A percentile compares a stretch with the other conserved stretches of the same genome.
These are phyloP conservation scores for Chaetomiaceae sp. DNA, from an alignment of 2,329 filamentous ascomycete genomes.

Conservation along the genomic window DNA sequence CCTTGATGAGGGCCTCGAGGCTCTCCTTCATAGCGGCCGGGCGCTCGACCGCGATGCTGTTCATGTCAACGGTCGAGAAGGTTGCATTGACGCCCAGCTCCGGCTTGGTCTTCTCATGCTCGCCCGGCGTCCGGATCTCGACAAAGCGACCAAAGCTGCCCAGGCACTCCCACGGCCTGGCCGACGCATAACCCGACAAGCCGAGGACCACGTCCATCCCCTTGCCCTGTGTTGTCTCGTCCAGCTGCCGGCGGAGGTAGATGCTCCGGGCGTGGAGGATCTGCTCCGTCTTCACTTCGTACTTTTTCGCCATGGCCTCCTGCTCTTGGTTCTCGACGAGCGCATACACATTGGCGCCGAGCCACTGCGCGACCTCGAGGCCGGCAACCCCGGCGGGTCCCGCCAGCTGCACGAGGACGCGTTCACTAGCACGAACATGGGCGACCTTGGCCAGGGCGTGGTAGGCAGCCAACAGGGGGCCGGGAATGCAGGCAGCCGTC, in stretches of 20 bases:
- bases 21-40: slow-evolving; percentile 18
- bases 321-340: slow-evolving; percentile 19
- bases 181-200: slow-evolving; percentile 15
- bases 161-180: slow-evolving; percentile 23
- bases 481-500: slow-evolving; percentile 21
- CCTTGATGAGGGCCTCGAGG: slow-evolving; percentile 16
- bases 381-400: slow-evolving; percentile 22
- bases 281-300: slow-evolving; percentile 12
- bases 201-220: slow-evolving; percentile 23
- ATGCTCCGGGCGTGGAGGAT: slow-evolving; percentile 22
- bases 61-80: slow-evolving; percentile 23
- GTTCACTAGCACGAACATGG: slow-evolving; percentile 20
- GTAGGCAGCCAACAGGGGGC: slow-evolving; percentile 17
- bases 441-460: slow-evolving; percentile 21
- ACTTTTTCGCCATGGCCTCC: slow-evolving; percentile 7
- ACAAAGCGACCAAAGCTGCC: slow-evolving; percentile 25
- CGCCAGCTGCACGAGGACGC: slow-evolving; percentile 24
- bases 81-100: slow-evolving; percentile 21
- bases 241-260: slow-evolving; percentile 19
- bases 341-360: slow-evolving; percentile 19
- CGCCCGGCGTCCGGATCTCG: slow-evolving; percentile 19
- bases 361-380: slow-evolving; percentile 17
- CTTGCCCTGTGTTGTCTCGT: slow-evolving; percentile 15
- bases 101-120: slow-evolving; percentile 10
- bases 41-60: slow-evolving; percentile 13